Evolutionary conservation across 2,329 filamentous ascomycete species (phyloP), one percentile per base, ranked within the genome.

Genomic region (Microdochium paspali): DNA sequence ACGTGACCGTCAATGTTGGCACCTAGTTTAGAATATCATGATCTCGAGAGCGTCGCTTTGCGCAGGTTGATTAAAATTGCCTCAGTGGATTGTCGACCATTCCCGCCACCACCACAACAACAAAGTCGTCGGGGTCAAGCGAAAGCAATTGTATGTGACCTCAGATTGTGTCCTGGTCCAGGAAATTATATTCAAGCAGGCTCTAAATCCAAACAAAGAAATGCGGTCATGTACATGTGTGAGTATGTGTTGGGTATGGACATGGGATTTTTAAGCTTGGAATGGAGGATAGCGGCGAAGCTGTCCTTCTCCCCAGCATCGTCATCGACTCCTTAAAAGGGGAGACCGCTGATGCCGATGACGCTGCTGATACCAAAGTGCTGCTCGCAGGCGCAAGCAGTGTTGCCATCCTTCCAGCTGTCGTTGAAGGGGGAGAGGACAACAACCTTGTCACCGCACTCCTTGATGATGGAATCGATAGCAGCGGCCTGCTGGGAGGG

Each of bases 381-480:
- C 70, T 83, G 80, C 82, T 96, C 90, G 58, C 90, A 88, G 51
- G 69, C 69, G 67, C 82, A 87, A 40, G 53, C 49, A 28, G 68
- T 64, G 56, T 84, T 85, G 25, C 77, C 68, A 35, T 69, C 59
- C 82, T 96, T 96, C 90, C 90, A 97, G 56, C 66, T 53, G 65
- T 96, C 90, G 60, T 94, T 73, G 58, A 78, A 73, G 70, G 77
- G 89, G 56, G 82, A 87, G 80, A 96, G 94, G 72, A 95, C 83
- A 65, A 88, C 82, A 40, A 81, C 78, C 68, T 82, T 77, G 59
- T 74, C 68, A 60, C 89, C 89, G 49, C 79, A 76, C 52, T 70
- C 69, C 57, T 77, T 58, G 54, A 82, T 69, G 63, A 97, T 91
- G 49, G 78, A 78, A 54, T 76, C 64, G 64, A 97, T 81, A 57